A percentile compares a stretch with the other conserved stretches of the same genome.
Evolutionary conservation across 2,329 filamentous ascomycete genomes (phyloP).

Genomic region (Pseudogymnoascus sp.): DNA sequence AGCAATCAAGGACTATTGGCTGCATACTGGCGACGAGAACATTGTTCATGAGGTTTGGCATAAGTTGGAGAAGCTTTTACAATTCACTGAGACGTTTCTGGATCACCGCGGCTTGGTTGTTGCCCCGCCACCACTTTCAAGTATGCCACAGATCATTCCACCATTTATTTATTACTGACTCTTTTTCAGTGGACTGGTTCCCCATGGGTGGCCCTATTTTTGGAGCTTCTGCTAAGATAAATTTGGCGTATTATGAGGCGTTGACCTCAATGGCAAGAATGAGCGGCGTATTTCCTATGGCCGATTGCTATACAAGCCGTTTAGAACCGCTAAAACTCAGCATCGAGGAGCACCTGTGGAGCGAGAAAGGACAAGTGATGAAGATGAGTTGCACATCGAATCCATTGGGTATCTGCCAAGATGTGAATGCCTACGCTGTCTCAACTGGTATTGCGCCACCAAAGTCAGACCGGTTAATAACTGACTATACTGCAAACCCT

Average conservation of each 20-base stretch:
- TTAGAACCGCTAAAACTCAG: constrained; percentile 14
- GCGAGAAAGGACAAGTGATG: constrained; percentile 14
- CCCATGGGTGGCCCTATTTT: constrained; percentile 18
- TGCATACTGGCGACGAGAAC: constrained; percentile 17
- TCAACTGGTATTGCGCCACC: constrained; percentile 14
- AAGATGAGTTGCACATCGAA: constrained; percentile 15
- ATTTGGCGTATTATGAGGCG: constrained; percentile 20
- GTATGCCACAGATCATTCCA: constrained; percentile 5
- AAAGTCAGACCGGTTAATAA: constrained; percentile 2
- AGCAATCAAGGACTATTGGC: constrained; percentile 20
- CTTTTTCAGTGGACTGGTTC: constrained; percentile 16
- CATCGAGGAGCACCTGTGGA: constrained; percentile 17
- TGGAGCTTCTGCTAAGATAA: constrained; percentile 20
- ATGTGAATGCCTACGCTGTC: constrained; percentile 18
- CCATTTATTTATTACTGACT: constrained; percentile 4
- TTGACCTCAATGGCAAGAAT: constrained; percentile 18
- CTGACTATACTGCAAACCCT: constrained; percentile 11
- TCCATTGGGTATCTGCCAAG: constrained; percentile 16
- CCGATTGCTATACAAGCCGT: constrained; percentile 11
- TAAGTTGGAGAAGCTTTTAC: constrained; percentile 15
- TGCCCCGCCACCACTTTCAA: constrained; percentile 17
- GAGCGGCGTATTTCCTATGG: neutral
- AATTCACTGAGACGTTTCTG: constrained; percentile 14
- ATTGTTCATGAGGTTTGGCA: constrained; percentile 12
- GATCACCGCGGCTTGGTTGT: constrained; percentile 16